These are phyloP conservation scores for Chalciporus sp. DNA, from an alignment of 1,284 basidiomycete species.

Conservation along the genomic window DNA sequence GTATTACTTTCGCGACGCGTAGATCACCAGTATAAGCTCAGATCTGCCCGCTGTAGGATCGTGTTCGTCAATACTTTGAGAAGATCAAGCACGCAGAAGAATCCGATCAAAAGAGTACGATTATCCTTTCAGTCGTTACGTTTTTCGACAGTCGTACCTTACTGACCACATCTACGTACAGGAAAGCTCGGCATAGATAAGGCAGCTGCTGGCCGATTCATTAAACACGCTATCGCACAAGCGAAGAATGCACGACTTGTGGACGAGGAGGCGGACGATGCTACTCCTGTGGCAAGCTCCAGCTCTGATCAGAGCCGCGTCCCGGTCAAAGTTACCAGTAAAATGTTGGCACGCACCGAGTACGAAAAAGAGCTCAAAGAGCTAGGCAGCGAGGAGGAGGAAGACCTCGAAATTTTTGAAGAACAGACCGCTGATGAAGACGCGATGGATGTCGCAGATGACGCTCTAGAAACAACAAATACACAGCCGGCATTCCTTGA, in stretches of 20 bases:
- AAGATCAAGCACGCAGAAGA: conserved; percentile 78
- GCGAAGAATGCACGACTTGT: conserved; percentile 42
- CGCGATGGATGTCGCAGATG: conserved; percentile 11
- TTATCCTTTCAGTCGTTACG: not conserved
- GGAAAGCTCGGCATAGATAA: conserved; percentile 57
- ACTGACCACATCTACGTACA: conserved; percentile 6
- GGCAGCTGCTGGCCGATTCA: conserved; percentile 76
- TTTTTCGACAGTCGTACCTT: not conserved
- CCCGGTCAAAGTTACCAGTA: conserved; percentile 62
- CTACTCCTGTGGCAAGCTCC: conserved; percentile 11
- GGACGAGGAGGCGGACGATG: conserved; percentile 25
- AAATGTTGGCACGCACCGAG: conserved; percentile 66
- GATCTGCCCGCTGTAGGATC: conserved; percentile 48
- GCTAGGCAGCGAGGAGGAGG: conserved; percentile 45
- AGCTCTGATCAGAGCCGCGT: conserved; percentile 33
- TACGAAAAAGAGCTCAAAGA: conserved; percentile 60
- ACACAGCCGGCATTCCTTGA: conserved; percentile 22
- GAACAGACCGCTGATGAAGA: conserved; percentile 39
- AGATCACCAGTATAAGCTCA: not conserved
- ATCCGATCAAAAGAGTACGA: conserved; percentile 55
- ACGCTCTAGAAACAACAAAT: conserved; percentile 5
- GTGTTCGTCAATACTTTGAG: conserved; percentile 75
- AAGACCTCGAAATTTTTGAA: conserved; percentile 43
- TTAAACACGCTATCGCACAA: conserved; percentile 79
- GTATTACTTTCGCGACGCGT: conserved; percentile 20